Evolutionary conservation across 108 stramenopile genomes (phyloP).

Genomic region (Fistulifera pelliculosa): DNA sequence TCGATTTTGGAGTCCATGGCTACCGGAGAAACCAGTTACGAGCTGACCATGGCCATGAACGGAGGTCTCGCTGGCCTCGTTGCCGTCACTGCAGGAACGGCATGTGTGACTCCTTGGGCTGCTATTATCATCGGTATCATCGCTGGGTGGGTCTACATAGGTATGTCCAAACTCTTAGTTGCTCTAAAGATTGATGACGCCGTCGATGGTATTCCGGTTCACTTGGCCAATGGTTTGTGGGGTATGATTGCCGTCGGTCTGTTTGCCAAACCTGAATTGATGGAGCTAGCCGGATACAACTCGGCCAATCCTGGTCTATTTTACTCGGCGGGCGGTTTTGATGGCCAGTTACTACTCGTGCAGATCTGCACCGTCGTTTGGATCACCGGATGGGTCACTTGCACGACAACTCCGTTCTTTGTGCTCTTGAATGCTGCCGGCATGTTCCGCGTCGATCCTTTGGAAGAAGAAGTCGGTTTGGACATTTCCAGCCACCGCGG

Average conservation of each 20-base stretch:
- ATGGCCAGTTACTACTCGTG: conserved; percentile 59
- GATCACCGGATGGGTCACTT: conserved; percentile 71
- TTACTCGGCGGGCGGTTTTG: conserved; percentile 38
- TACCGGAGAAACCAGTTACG: conserved; percentile 44
- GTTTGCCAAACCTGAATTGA: conserved; percentile 37
- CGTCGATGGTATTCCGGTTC: conserved; percentile 80
- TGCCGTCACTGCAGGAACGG: conserved; percentile 77
- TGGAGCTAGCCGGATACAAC: conserved; percentile 34
- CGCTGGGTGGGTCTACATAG: conserved; percentile 66
- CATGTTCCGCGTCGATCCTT: conserved; percentile 74
- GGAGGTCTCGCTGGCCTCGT: conserved; percentile 69
- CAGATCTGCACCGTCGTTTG: conserved; percentile 60
- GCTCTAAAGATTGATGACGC: conserved; percentile 81
- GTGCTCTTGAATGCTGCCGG: conserved; percentile 47
- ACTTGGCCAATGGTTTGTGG: conserved; percentile 77
- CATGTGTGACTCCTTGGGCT: conserved; percentile 71
- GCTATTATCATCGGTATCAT: conserved; percentile 75
- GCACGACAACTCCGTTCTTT: conserved; percentile 74
- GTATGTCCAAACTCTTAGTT: conserved; percentile 41
- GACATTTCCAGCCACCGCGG: conserved; percentile 77
- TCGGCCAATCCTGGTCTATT: conserved; percentile 33
- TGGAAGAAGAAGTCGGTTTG: conserved; percentile 78
- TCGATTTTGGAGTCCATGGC: conserved; percentile 25
- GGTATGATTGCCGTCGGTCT: conserved; percentile 66
- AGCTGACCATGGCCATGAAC: conserved; percentile 40